Conservation (phyloP, 2,329 filamentous ascomycete genomes). For the Exophiala sp. region DNA sequence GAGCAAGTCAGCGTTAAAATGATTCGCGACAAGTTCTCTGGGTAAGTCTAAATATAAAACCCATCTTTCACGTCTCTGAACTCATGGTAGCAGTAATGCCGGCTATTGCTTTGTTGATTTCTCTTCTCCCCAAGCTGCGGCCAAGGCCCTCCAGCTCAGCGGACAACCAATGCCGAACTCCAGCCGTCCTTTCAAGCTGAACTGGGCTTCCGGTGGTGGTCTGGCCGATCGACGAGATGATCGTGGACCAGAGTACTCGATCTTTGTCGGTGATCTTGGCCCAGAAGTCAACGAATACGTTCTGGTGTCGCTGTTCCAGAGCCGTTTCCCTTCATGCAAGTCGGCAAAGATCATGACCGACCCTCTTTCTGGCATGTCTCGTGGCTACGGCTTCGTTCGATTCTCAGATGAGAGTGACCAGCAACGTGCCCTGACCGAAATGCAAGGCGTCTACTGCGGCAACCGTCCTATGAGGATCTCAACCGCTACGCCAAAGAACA, state of each 20-base stretch:
- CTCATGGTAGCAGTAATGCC: slow-evolving; percentile 68
- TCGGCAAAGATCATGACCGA: slow-evolving; percentile 99
- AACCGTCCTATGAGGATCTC: slow-evolving; percentile 98
- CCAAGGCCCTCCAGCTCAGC: slow-evolving; percentile 86
- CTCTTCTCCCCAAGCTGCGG: slow-evolving; percentile 72
- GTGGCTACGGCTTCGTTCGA: slow-evolving; percentile 95
- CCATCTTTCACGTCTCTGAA: slow-evolving; percentile 27
- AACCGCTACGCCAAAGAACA: slow-evolving; percentile 95
- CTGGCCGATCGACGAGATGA: slow-evolving; percentile 94
- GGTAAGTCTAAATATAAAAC: slow-evolving; percentile 55
- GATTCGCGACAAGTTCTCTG: slow-evolving; percentile 98
- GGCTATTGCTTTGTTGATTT: slow-evolving; percentile 99
- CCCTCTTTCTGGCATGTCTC: slow-evolving; percentile 93
- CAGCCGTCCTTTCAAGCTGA: slow-evolving; percentile 93
- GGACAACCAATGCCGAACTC: slow-evolving; percentile 89
- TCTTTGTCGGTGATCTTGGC: slow-evolving; percentile 96
- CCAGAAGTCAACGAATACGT: slow-evolving; percentile 99
- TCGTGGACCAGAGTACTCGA: slow-evolving; percentile 91
- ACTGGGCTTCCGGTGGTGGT: slow-evolving; percentile 97
- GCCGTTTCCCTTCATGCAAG: slow-evolving; percentile 94
- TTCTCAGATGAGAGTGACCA: slow-evolving; percentile 95
- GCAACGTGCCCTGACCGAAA: slow-evolving; percentile 91
- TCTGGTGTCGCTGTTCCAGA: slow-evolving; percentile 93
- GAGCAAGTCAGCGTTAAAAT: slow-evolving; percentile 98
- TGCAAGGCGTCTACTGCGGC: slow-evolving; percentile 99